Evolutionary conservation across 2,329 filamentous ascomycete species (phyloP).

Genomic region (Leptographium galeiforme): DNA sequence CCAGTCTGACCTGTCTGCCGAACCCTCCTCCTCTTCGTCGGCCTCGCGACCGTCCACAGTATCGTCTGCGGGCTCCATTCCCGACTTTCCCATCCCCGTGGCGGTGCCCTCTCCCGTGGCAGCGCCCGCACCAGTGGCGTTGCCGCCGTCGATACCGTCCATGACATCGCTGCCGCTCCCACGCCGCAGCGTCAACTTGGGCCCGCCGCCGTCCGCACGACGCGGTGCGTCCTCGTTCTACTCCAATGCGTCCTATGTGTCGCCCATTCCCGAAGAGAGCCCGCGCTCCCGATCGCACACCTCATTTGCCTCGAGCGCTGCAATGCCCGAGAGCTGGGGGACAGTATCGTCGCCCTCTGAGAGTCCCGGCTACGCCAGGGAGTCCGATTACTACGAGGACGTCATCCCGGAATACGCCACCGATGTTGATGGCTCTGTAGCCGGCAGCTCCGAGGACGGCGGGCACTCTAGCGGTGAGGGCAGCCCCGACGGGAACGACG

Average conservation of each 20-base stretch:
- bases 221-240: constrained; percentile 52
- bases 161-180: constrained; percentile 9
- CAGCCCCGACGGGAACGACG: constrained; percentile 34
- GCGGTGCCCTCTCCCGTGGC: constrained; percentile 13
- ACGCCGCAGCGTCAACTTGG: constrained; percentile 38
- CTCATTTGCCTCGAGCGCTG: constrained; percentile 60
- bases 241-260: constrained; percentile 53
- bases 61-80: constrained; percentile 42
- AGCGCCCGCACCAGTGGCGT: constrained; percentile 11
- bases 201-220: constrained; percentile 47
- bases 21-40: constrained; percentile 21
- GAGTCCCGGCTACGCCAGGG: constrained; percentile 33
- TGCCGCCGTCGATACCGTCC: constrained; percentile 8
- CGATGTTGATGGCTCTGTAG: constrained; percentile 18
- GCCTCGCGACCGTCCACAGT: constrained; percentile 39
- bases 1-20: constrained; percentile 27
- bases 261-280: constrained; percentile 63
- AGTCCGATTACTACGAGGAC: constrained; percentile 31
- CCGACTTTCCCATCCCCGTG: constrained; percentile 40
- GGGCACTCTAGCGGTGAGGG: not conserved
- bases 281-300: constrained; percentile 41
- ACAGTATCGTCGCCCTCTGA: constrained; percentile 28
- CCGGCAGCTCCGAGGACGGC: constrained; percentile 36
- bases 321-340: constrained; percentile 56
- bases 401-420: constrained; percentile 30